Base-by-base conservation (phyloP, 140 eudicot genomes). In the Flaveria floridana region DNA sequence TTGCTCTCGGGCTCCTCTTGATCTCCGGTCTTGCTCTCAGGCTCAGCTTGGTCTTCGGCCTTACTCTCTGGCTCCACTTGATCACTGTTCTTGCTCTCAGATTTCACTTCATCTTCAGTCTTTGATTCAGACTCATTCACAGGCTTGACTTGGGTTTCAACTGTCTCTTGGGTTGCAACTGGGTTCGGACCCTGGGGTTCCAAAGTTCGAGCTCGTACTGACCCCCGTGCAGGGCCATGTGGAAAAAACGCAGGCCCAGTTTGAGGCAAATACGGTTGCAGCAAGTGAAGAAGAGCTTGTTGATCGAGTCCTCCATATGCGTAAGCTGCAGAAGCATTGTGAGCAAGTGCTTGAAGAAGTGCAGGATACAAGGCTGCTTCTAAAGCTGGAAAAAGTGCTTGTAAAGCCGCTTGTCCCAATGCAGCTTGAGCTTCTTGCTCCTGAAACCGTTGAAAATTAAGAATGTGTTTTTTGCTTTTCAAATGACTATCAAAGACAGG, bases 391-490 rank as follows among this genome's bases (percentile, higher is more conserved):
- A 78, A 80, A 73, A 87, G 84, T n/a, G 87, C 88, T 63, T 84
- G 86, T 62, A 88, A 79, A 3, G 88, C 85, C 28, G 70, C 92
- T 69, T 86, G 88, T 48, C 89, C 96, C 37, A 85, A 26, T 34
- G 68, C 73, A n/a, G 75, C 86, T 76, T 65, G 50, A 65, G 70
- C 50, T 30, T 91, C 85, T 23, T 84, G 79, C 18, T 76, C 84
- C 68, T 86, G 82, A 68, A 82, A 88, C 34, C 85, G 82, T 67
- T 83, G 87, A 7, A 84, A 64, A 70, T 88, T 86, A 61, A 80
- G 50, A 16, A 68, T 74, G 76, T 91, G 97, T 69, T 91, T 91
- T 77, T 81, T 88, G 37, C 97, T 95, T 64, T 72, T 79, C 83
- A 91, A 78, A 70, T 91, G 97, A 55, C 87, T 77, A 52, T 91